These are phyloP conservation scores for Neurospora pannonica DNA, from an alignment of 495 filamentous ascomycete species.

Conservation along the genomic window DNA sequence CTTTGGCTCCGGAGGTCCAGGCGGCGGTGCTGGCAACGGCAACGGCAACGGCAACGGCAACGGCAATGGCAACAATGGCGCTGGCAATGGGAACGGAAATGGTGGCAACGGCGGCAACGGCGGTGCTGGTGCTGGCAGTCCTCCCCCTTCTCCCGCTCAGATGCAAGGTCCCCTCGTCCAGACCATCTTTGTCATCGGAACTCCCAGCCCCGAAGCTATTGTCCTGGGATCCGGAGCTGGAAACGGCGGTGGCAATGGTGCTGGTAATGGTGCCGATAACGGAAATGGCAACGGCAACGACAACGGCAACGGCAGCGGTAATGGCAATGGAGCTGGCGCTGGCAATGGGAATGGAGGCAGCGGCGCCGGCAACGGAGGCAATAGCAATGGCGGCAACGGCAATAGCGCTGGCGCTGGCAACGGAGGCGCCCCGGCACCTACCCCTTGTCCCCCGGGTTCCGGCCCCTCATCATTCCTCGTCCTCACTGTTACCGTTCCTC, in stretches of 20 bases:
- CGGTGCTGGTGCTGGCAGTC: not conserved
- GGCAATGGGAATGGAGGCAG: not conserved
- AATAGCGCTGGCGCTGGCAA: not conserved
- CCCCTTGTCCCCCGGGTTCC: slow-evolving; percentile 4
- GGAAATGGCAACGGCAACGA: not conserved
- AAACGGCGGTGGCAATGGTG: not conserved
- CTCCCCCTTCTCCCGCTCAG: not conserved
- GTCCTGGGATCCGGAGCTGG: not conserved
- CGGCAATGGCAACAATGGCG: not conserved
- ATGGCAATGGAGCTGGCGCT: not conserved
- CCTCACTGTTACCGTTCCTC: slow-evolving; percentile 9
- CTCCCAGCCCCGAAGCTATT: not conserved
- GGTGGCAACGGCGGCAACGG: not conserved
- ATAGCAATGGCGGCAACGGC: slow-evolving; percentile 5
- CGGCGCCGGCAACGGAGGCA: not conserved
- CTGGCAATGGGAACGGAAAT: slow-evolving; percentile 5
- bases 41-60: slow-evolving; percentile 1
- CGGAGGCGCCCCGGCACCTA: not conserved
- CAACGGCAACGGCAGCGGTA: not conserved
- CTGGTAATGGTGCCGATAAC: not conserved
- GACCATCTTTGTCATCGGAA: not conserved
- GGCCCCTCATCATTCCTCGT: slow-evolving; percentile 2
- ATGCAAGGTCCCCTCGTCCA: not conserved
- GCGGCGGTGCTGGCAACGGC: not conserved
- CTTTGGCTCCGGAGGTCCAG: too few species aligned